Evolutionary conservation across 2,329 filamentous ascomycete species (phyloP).

Genomic region (Xylariaceae sp.): DNA sequence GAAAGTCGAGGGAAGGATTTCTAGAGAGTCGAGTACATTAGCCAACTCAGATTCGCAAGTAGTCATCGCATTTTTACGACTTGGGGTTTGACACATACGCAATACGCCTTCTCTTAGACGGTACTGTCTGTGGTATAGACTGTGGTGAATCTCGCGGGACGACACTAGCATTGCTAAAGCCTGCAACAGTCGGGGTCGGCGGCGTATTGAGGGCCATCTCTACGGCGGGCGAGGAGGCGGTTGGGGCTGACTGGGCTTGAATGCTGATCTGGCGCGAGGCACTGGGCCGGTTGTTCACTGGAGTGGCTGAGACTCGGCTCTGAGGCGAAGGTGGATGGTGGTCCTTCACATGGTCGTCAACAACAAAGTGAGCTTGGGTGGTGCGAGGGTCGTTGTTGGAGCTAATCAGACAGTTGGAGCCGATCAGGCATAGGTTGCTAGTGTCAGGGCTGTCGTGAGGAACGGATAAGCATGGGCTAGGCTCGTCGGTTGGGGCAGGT

Average conservation of each 20-base stretch:
- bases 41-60: not conserved
- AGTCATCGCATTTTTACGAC: not conserved
- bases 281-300: slow-evolving; percentile 14
- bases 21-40: slow-evolving; percentile 21
- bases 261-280: slow-evolving; percentile 24
- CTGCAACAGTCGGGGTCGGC: slow-evolving; percentile 31
- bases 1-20: slow-evolving; percentile 26
- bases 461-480: slow-evolving; percentile 53
- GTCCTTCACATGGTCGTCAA: slow-evolving; percentile 23
- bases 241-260: slow-evolving; percentile 17
- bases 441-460: slow-evolving; percentile 45
- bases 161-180: slow-evolving; percentile 14
- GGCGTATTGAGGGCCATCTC: slow-evolving; percentile 38
- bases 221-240: slow-evolving; percentile 16
- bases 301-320: slow-evolving; percentile 24
- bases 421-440: slow-evolving; percentile 39
- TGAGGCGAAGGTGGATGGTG: slow-evolving; percentile 15
- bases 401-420: no score
- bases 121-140: slow-evolving; percentile 1
- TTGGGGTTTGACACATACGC: slow-evolving; percentile 31
- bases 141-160: slow-evolving; percentile 7
- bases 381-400: slow-evolving; percentile 31
- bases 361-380: slow-evolving; percentile 40
- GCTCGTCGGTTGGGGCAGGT: slow-evolving; percentile 68
- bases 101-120: slow-evolving; percentile 39